Base-by-base conservation (phyloP, 73 alveolate genomes). In the Diophrys appendiculata region DNA sequence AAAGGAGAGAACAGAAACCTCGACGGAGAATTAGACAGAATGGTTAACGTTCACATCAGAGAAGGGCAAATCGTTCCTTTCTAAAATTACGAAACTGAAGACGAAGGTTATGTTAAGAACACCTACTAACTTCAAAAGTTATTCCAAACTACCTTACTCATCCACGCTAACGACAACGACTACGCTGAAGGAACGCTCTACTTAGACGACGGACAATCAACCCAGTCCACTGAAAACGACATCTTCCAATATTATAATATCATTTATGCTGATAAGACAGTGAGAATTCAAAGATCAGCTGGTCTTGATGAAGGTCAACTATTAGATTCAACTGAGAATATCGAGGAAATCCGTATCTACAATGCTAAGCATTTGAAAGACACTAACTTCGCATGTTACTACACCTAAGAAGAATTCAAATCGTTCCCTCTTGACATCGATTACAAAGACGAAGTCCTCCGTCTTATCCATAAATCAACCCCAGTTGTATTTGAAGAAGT, bases 171-270 rank as follows among this genome's bases (percentile, higher is more conserved):
- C 65, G 56, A 33, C 0, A n/a, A 33, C 2, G 54, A 33, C 27
- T 0, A 25, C 34, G 85, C 85, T 33, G 31, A 64, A 33, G 85
- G 85, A n/a, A 65, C 72, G 13, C 18, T 64, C 56, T 76, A 64
- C 77, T 64, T 76, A 29, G 85, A 76, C 43, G 77, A 76, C 29
- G 85, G 85, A 31, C 53, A 64, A 27, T 52, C 69, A 23, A 23
- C 2, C 30, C 28, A 28, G 1, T 60, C 30, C 43, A 8, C 13
- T 33, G 56, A 1, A 35, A 8, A 32, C 26, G 81, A 34, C 33
- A 27, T 24, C 55, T 72, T 23, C 55, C 77, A 76, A 65, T 64
- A 53, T 65, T 64, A 64, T 32, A 29, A 64, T 13, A 2, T 76
- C 26, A 65, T 69, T 33, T 76, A 76, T 33, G 71, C 31, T 11